Evolutionary conservation across 139 green algal genomes (phyloP).

Genomic region (Closterium sp.): DNA sequence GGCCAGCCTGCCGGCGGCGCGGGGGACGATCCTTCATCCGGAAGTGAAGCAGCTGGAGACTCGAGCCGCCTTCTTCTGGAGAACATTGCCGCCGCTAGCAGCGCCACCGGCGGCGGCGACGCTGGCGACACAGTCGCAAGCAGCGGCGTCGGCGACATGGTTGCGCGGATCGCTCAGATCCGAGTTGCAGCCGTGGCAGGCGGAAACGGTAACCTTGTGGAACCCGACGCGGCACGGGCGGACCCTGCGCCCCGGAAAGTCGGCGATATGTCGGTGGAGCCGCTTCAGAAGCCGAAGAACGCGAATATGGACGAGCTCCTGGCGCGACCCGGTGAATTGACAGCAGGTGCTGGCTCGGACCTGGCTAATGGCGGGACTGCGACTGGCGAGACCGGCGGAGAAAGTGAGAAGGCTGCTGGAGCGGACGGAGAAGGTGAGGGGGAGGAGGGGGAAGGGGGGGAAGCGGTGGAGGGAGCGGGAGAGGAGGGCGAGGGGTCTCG

Average conservation of each 20-base stretch:
- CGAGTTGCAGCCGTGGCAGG: not conserved
- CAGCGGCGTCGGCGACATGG: not conserved
- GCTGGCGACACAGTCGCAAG: not conserved
- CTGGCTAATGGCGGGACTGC: too few species aligned
- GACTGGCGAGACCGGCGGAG: not conserved
- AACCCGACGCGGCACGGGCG: not conserved
- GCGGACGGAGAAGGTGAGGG: not conserved
- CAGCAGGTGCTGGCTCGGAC: too few species aligned
- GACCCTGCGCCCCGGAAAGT: too few species aligned
- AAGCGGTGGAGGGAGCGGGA: not conserved
- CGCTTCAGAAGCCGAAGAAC: not conserved
- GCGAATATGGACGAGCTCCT: not conserved
- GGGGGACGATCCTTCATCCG: too few species aligned
- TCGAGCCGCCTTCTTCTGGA: not conserved
- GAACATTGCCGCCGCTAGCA: not conserved
- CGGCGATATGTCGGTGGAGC: not conserved
- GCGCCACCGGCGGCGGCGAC: too few species aligned
- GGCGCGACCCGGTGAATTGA: too few species aligned
- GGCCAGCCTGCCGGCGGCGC: not conserved
- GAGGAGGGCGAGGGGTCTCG: not conserved
- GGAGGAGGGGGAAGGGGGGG: not conserved
- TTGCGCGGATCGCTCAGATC: not conserved
- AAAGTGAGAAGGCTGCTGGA: not conserved
- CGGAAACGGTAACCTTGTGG: not conserved
- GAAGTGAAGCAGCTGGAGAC: not conserved